Percentiles rank a stretch among this genome's conserved stretches.
phyloP scores from a whole-genome alignment of 2,329 filamentous ascomycete genomes.

The Aspergillus fructus region DNA sequence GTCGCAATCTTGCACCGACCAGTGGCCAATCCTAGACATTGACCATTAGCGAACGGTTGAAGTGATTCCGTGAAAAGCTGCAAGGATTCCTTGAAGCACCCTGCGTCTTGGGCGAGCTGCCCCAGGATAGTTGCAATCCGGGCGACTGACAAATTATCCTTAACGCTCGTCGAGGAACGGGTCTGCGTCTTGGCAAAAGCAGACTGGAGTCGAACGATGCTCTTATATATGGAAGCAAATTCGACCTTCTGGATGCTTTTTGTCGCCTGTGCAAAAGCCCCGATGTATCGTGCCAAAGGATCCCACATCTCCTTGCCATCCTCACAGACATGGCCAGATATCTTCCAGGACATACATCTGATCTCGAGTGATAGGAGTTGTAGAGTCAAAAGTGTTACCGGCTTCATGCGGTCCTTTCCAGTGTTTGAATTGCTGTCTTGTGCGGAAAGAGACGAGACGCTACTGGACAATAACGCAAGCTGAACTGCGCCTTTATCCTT shows the following conservation, averaged over 20 bases:
- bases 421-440: constrained; percentile 10
- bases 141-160: constrained; percentile 29
- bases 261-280: constrained; percentile 34
- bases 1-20: constrained; percentile 41
- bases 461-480: constrained; percentile 45
- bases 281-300: constrained; percentile 43
- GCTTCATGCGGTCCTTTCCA: constrained; percentile 26
- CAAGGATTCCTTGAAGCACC: constrained; percentile 39
- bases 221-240: constrained; percentile 37
- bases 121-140: constrained; percentile 37
- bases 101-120: constrained; percentile 42
- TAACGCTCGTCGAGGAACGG: constrained; percentile 18
- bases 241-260: constrained; percentile 35
- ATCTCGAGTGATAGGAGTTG: constrained; percentile 45
- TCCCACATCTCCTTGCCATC: constrained; percentile 44
- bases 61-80: constrained; percentile 36
- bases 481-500: constrained; percentile 44
- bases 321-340: constrained; percentile 43
- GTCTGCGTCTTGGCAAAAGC: constrained; percentile 29
- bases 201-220: constrained; percentile 37
- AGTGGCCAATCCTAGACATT: constrained; percentile 36
- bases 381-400: constrained; percentile 34
- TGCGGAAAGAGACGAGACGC: constrained; percentile 35
- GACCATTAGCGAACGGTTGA: constrained; percentile 28
- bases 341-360: constrained; percentile 42